A percentile compares a stretch with the other conserved stretches of the same genome.
phyloP scores from a whole-genome alignment of 2,329 filamentous ascomycete genomes.

The Hymenoscyphus repandus region DNA sequence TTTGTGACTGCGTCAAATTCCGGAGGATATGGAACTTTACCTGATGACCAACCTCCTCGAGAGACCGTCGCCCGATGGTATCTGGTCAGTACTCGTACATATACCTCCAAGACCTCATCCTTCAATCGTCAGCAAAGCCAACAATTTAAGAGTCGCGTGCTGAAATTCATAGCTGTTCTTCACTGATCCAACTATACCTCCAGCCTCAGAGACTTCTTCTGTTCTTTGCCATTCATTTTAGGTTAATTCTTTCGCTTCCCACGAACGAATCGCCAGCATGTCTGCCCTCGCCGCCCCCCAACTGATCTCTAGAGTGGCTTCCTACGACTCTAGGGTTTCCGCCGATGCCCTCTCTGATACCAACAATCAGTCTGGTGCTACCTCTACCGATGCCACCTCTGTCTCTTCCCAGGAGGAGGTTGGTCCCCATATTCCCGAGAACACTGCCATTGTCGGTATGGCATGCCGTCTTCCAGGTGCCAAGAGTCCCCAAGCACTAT shows the following conservation, averaged over 20 bases:
- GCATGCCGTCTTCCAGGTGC: constrained; percentile 1
- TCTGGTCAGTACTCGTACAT: neutral
- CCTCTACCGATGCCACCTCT: constrained; percentile 1
- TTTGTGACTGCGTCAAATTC: neutral
- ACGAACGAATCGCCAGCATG: neutral
- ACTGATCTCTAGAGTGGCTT: neutral
- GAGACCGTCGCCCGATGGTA: no score
- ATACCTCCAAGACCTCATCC: neutral
- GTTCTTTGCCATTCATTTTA: constrained; percentile 1
- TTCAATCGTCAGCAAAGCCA: constrained; percentile 1
- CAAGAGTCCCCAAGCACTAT: neutral
- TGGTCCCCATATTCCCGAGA: constrained; percentile 1
- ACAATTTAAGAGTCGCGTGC: neutral
- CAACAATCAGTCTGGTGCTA: neutral
- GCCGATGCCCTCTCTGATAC: neutral
- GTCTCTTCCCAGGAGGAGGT: constrained; percentile 4
- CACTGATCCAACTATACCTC: constrained; percentile 1
- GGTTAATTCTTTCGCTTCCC: constrained; percentile 1
- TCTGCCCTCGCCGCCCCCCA: neutral
- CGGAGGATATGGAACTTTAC: neutral
- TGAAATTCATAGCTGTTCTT: constrained; percentile 4
- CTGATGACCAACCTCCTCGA: neutral
- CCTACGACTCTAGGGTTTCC: constrained; percentile 1
- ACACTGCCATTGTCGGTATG: constrained; percentile 4
- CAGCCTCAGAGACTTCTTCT: neutral